Conservation (phyloP, 2,329 filamentous ascomycete genomes). For the Microsporum canis region DNA sequence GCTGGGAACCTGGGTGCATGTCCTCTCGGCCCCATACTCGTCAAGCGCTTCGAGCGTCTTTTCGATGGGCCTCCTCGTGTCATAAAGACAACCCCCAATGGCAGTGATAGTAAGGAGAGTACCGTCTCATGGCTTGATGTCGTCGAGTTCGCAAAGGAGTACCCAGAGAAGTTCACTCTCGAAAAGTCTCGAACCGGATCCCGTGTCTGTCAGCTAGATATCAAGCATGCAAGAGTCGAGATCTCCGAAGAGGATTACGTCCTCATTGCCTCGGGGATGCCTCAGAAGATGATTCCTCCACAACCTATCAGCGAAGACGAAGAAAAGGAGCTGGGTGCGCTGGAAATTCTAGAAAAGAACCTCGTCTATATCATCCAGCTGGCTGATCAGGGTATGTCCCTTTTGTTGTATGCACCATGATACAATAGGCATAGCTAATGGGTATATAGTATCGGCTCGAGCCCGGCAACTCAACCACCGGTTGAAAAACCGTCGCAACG, state of each 20-base stretch:
- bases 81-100: slow-evolving; percentile 38
- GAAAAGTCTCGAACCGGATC: slow-evolving; percentile 56
- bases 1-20: slow-evolving; percentile 76
- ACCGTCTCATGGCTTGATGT: slow-evolving; percentile 74
- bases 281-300: slow-evolving; percentile 69
- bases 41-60: slow-evolving; percentile 74
- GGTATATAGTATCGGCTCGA: slow-evolving; percentile 48
- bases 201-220: slow-evolving; percentile 67
- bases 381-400: slow-evolving; percentile 56
- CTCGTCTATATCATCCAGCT: slow-evolving; percentile 65
- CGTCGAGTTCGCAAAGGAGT: slow-evolving; percentile 69
- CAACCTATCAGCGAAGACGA: slow-evolving; percentile 79
- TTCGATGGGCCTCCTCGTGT: slow-evolving; percentile 70
- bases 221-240: slow-evolving; percentile 70
- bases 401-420: not conserved
- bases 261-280: slow-evolving; percentile 68
- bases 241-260: slow-evolving; percentile 82
- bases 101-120: slow-evolving; percentile 45
- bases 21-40: slow-evolving; percentile 66
- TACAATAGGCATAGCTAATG: not conserved
- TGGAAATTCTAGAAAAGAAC: slow-evolving; percentile 73
- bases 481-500: slow-evolving; percentile 60
- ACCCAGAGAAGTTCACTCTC: slow-evolving; percentile 65
- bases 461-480: slow-evolving; percentile 72
- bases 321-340: slow-evolving; percentile 67